These are phyloP conservation scores for Cichorium intybus DNA, from an alignment of 140 eudicot genomes.

Conservation along the genomic window DNA sequence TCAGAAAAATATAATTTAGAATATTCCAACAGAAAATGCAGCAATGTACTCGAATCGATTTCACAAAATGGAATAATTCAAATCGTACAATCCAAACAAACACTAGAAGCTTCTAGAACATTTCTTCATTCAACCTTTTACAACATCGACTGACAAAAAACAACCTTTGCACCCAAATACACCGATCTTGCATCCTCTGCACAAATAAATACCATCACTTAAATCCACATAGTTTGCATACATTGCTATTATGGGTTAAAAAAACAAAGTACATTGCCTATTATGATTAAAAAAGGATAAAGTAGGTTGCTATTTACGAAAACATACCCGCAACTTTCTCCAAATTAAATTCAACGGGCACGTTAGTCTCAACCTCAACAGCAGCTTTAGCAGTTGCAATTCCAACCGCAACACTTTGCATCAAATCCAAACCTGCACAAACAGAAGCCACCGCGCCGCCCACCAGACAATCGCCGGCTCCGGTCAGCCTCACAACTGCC, in stretches of 20 bases:
- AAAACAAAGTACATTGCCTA: too few relatives aligned
- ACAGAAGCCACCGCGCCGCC: constrained; percentile 83
- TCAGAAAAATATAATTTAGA: too few relatives aligned
- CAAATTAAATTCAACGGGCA: constrained; percentile 48
- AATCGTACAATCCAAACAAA: not conserved
- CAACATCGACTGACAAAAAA: constrained; percentile 53
- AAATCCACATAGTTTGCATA: not conserved
- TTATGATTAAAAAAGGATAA: too few relatives aligned
- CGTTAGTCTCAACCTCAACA: constrained; percentile 75
- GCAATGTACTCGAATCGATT: too few relatives aligned
- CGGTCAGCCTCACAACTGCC: constrained; percentile 75
- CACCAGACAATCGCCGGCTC: constrained; percentile 98
- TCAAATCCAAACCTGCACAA: constrained; percentile 79
- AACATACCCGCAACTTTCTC: constrained; percentile 64
- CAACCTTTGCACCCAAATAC: constrained; percentile 50
- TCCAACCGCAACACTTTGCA: constrained; percentile 93
- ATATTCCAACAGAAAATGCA: not conserved
- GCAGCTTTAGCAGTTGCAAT: constrained; percentile 87
- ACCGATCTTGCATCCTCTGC: constrained; percentile 75
- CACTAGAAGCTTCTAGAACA: not conserved
- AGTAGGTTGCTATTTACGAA: not conserved
- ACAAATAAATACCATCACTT: constrained; percentile 6
- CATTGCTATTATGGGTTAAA: too few relatives aligned
- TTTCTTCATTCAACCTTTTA: constrained; percentile 12
- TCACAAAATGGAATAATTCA: too few relatives aligned